A percentile compares a stretch with the other conserved stretches of the same genome.
These are phyloP conservation scores for Cercophora newfieldiana DNA, from an alignment of 495 filamentous ascomycete species.

Conservation along the genomic window DNA sequence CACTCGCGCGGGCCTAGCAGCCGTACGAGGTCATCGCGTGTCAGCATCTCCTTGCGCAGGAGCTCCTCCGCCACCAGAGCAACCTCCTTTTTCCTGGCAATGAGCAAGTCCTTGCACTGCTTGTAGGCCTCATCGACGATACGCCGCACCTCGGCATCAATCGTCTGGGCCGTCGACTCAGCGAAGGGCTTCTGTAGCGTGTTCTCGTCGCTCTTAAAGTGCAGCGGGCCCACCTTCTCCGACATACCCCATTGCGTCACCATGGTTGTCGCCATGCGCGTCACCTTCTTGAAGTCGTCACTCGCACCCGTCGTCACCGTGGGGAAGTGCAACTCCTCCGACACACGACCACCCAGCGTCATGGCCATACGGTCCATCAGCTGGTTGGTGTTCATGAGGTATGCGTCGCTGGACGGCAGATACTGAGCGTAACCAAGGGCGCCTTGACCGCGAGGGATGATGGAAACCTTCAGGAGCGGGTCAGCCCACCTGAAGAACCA, in stretches of 20 bases:
- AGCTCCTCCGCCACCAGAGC: constrained; percentile 92
- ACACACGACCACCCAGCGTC: constrained; percentile 92
- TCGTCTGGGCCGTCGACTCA: constrained; percentile 86
- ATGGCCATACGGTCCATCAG: constrained; percentile 99
- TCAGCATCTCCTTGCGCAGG: constrained; percentile 84
- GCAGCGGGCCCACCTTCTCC: constrained; percentile 83
- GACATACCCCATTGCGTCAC: constrained; percentile 99
- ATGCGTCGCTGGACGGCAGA: constrained; percentile 84
- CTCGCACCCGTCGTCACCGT: constrained; percentile 91
- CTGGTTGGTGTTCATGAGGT: constrained; percentile 92
- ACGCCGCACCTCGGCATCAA: constrained; percentile 84
- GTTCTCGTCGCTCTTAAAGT: constrained; percentile 78
- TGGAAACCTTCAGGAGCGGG: constrained; percentile 95
- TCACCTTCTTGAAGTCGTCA: constrained; percentile 99
- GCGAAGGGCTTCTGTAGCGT: constrained; percentile 92
- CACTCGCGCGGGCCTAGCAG: constrained; percentile 81
- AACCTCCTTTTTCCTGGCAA: constrained; percentile 82
- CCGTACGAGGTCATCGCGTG: constrained; percentile 85
- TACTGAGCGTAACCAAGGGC: constrained; percentile 96
- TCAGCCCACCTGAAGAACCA: constrained; percentile 98
- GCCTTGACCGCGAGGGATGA: constrained; percentile 93
- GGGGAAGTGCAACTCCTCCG: constrained; percentile 93
- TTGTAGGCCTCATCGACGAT: constrained; percentile 91
- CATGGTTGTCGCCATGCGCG: constrained; percentile 91
- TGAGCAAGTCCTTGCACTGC: constrained; percentile 80